Evolutionary conservation across 2,329 filamentous ascomycete genomes (phyloP).

Genomic region (Paecilomyces niveus): DNA sequence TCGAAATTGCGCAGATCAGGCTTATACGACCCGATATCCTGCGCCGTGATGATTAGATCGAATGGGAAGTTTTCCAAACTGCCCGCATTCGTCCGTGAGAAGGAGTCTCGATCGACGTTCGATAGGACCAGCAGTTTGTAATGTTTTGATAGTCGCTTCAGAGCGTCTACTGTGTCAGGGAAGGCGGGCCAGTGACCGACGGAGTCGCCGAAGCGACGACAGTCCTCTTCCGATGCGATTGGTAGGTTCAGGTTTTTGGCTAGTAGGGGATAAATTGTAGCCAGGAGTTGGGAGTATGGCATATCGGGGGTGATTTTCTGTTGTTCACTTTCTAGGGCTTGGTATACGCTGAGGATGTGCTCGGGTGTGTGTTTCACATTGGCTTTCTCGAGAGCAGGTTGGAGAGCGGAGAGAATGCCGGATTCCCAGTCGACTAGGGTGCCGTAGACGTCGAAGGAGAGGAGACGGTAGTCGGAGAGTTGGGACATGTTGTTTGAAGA

Average conservation of each 20-base stretch:
- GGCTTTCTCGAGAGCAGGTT: conserved; percentile 32
- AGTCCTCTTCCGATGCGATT: conserved; percentile 26
- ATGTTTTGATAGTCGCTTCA: conserved; percentile 39
- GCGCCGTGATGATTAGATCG: conserved; percentile 61
- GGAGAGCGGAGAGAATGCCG: conserved; percentile 53
- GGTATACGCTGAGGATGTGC: conserved; percentile 39
- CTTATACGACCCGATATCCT: conserved; percentile 68
- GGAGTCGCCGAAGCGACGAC: conserved; percentile 40
- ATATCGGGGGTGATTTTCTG: conserved; percentile 50
- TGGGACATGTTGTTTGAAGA: neutral
- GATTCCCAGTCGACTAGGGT: conserved; percentile 72
- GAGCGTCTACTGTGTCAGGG: conserved; percentile 48
- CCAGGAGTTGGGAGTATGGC: conserved; percentile 55
- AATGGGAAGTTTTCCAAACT: conserved; percentile 43
- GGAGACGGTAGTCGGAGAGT: conserved; percentile 39
- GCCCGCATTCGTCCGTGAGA: conserved; percentile 39
- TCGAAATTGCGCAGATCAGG: conserved; percentile 58
- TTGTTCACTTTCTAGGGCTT: conserved; percentile 42
- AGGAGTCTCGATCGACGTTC: conserved; percentile 50
- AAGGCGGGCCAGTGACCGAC: conserved; percentile 51
- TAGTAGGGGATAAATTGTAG: conserved; percentile 34
- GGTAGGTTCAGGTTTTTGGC: conserved; percentile 19
- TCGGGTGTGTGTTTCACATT: conserved; percentile 32
- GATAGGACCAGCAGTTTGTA: conserved; percentile 53
- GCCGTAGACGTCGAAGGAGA: conserved; percentile 74